A percentile compares a stretch with the other conserved stretches of the same genome.
These are phyloP conservation scores for Colletotrichum somersetense DNA, from an alignment of 2,329 filamentous ascomycete genomes.

Conservation along the genomic window DNA sequence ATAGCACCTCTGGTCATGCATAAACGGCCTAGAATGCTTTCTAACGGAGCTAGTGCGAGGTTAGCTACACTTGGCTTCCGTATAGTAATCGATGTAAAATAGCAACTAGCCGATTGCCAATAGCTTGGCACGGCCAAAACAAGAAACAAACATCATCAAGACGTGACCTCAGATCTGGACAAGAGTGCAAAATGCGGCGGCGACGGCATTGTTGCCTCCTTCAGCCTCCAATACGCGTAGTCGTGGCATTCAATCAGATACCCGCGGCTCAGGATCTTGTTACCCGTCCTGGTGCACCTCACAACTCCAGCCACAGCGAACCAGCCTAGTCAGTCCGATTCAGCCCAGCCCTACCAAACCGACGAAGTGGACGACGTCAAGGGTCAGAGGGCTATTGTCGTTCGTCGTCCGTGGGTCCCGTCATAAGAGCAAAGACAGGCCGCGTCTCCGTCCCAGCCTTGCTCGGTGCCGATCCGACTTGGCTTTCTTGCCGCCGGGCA, in stretches of 20 bases:
- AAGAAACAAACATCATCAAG: slow-evolving; percentile 22
- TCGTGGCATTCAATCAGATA: slow-evolving; percentile 2
- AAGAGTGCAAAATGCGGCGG: slow-evolving; percentile 12
- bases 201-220: slow-evolving; percentile 6
- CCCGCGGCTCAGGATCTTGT: background rate
- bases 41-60: slow-evolving; percentile 4
- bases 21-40: slow-evolving; percentile 4
- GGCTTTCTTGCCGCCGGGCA: slow-evolving; percentile 35
- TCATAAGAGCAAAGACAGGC: slow-evolving; percentile 37
- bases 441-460: slow-evolving; percentile 37
- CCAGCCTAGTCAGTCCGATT: slow-evolving; percentile 18
- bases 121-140: slow-evolving; percentile 8
- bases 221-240: slow-evolving; percentile 15
- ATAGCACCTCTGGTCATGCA: slow-evolving; percentile 8
- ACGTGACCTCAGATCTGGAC: background rate
- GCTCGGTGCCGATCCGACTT: slow-evolving; percentile 38
- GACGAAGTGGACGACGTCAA: slow-evolving; percentile 17
- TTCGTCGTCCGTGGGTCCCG: slow-evolving; percentile 14
- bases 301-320: slow-evolving; percentile 30
- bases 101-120: slow-evolving; percentile 11
- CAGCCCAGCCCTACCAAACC: slow-evolving; percentile 31
- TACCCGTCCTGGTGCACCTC: slow-evolving; percentile 29
- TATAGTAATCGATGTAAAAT: slow-evolving; percentile 27
- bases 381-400: slow-evolving; percentile 10
- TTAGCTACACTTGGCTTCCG: slow-evolving; percentile 11